Conservation (phyloP, 768 basidiomycete species). For the Butyriboletus loyo region DNA sequence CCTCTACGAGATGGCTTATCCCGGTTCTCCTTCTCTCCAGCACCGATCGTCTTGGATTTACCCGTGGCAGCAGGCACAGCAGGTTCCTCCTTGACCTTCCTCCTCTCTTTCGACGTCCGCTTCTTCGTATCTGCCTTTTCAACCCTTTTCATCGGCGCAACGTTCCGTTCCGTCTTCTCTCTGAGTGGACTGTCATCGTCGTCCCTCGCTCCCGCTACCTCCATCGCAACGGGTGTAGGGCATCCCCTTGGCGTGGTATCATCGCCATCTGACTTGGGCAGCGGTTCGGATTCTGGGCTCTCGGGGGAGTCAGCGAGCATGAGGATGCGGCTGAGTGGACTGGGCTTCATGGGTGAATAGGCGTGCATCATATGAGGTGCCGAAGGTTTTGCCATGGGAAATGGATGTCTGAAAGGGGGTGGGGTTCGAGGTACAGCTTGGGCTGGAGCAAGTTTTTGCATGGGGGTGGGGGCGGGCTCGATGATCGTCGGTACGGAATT, state of each 20-base stretch:
- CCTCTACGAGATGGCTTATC: conserved; percentile 33
- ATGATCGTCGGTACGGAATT: conserved; percentile 19
- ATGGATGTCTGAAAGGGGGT: conserved; percentile 39
- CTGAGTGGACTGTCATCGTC: conserved; percentile 54
- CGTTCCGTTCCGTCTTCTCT: conserved; percentile 43
- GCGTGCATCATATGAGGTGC: conserved; percentile 72
- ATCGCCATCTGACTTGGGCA: background rate
- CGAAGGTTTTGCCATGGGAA: conserved; percentile 71
- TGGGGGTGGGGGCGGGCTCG: conserved; percentile 14
- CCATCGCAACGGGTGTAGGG: conserved; percentile 11
- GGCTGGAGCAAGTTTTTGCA: conserved; percentile 2
- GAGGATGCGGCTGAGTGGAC: conserved; percentile 76
- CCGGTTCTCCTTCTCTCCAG: conserved; percentile 35
- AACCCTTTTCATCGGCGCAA: conserved; percentile 1
- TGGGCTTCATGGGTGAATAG: conserved; percentile 78
- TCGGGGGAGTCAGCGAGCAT: conserved; percentile 65
- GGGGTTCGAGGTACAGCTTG: conserved; percentile 21
- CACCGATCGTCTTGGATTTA: conserved; percentile 32
- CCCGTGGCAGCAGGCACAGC: conserved; percentile 7
- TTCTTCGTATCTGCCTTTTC: conserved; percentile 22
- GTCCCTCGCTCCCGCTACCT: conserved; percentile 29
- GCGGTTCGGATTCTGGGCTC: conserved; percentile 26
- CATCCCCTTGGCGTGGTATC: conserved; percentile 30
- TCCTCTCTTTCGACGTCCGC: conserved; percentile 39
- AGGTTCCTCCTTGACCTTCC: conserved; percentile 34